A percentile compares a stretch with the other conserved stretches of the same genome.
phyloP scores from a whole-genome alignment of 1,284 basidiomycete genomes.

The Apiotrichum sp. region DNA sequence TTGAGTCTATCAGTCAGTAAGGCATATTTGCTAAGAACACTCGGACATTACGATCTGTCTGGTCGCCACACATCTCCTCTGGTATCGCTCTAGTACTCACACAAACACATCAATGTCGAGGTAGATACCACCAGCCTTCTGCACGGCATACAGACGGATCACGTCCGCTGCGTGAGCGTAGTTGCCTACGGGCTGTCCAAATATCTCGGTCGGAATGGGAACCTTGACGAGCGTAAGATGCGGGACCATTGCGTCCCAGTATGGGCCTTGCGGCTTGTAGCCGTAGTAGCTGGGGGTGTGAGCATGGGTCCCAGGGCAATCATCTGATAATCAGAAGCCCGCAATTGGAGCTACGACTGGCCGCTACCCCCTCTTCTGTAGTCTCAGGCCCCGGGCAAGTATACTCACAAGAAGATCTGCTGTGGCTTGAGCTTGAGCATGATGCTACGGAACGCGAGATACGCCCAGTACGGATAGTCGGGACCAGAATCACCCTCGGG shows the following conservation, averaged over 20 bases:
- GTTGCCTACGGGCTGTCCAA: constrained; percentile 34
- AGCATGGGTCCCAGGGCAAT: too few relatives aligned
- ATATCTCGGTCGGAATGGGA: constrained; percentile 31
- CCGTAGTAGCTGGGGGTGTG: constrained; percentile 39
- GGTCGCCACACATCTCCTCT: not conserved
- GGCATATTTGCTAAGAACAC: not conserved
- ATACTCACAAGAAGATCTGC: constrained; percentile 44
- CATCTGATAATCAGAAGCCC: too few relatives aligned
- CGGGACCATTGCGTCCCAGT: constrained; percentile 43
- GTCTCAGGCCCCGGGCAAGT: not conserved
- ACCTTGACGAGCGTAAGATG: constrained; percentile 41
- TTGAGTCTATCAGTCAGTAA: constrained; percentile 20
- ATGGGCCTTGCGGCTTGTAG: constrained; percentile 44
- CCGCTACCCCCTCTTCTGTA: too few relatives aligned
- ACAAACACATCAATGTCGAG: constrained; percentile 50
- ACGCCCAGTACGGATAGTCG: constrained; percentile 48
- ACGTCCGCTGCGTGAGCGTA: constrained; percentile 48
- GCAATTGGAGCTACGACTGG: too few relatives aligned
- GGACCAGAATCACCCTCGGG: constrained; percentile 26
- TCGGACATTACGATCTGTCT: too few relatives aligned
- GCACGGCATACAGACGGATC: constrained; percentile 40
- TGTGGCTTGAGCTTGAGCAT: constrained; percentile 46
- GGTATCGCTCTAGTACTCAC: constrained; percentile 17
- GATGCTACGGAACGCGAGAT: constrained; percentile 48
- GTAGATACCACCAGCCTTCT: constrained; percentile 49